Conservation (phyloP, 1,139 yeast genomes). For the Arxiozyma slooffiae region DNA sequence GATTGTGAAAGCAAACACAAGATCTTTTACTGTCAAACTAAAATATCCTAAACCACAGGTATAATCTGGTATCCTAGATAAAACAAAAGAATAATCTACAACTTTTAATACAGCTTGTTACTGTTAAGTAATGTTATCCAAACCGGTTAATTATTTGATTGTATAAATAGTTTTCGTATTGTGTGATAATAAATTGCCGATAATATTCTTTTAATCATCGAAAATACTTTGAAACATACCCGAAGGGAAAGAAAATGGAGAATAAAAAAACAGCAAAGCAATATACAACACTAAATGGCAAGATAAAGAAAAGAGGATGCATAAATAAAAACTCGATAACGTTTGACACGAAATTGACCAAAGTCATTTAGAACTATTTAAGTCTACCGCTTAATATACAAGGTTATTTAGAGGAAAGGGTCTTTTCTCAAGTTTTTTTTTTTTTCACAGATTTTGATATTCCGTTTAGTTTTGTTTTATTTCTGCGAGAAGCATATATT, state of each 20-base stretch:
- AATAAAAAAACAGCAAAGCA: background rate
- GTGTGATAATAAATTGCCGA: background rate
- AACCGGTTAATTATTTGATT: background rate
- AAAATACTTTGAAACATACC: background rate
- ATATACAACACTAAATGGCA: too few relatives aligned
- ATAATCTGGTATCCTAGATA: background rate
- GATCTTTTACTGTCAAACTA: constrained; percentile 24
- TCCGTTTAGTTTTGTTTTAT: too few relatives aligned
- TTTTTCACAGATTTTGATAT: too few relatives aligned
- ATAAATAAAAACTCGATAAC: too few relatives aligned
- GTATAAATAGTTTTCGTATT: background rate
- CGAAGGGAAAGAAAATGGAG: background rate
- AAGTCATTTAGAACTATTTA: background rate
- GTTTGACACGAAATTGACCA: background rate
- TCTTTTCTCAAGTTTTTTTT: background rate
- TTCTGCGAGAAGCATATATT: background rate
- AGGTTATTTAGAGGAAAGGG: background rate
- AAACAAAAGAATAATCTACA: background rate
- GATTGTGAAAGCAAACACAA: constrained; percentile 21
- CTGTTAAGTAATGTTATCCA: background rate
- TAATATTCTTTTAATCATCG: background rate
- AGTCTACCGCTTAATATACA: background rate
- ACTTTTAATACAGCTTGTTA: background rate
- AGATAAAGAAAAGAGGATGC: too few relatives aligned
- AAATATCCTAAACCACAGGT: constrained; percentile 7